Evolutionary conservation across 345 rosid genomes (phyloP).

Genomic region (Triadica sebifera): DNA sequence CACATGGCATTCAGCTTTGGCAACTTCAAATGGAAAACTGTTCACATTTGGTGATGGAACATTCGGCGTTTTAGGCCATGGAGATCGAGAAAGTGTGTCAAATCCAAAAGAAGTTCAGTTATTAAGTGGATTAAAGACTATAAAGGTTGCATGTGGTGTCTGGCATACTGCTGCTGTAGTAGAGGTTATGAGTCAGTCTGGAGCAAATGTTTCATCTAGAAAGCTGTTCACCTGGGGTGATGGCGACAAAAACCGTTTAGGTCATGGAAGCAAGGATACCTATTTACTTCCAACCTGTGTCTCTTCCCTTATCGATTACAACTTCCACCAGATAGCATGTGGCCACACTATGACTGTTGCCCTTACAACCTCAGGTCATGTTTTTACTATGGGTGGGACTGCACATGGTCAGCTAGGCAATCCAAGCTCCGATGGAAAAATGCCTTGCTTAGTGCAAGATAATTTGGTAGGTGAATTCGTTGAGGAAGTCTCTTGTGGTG

Average conservation of each 20-base stretch:
- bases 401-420: slow-evolving; percentile 78
- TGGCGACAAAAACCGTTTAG: slow-evolving; percentile 83
- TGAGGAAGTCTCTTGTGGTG: slow-evolving; percentile 89
- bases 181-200: slow-evolving; percentile 65
- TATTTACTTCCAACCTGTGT: slow-evolving; percentile 81
- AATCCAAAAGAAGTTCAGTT: slow-evolving; percentile 77
- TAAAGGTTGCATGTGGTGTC: slow-evolving; percentile 88
- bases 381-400: slow-evolving; percentile 82
- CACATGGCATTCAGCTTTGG: slow-evolving; percentile 89
- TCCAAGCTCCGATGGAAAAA: slow-evolving; percentile 62
- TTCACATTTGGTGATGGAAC: slow-evolving; percentile 95
- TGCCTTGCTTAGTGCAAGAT: slow-evolving; percentile 80
- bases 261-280: slow-evolving; percentile 87
- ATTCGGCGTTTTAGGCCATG: slow-evolving; percentile 88
- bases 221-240: slow-evolving; percentile 98
- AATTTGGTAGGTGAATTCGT: slow-evolving; percentile 87
- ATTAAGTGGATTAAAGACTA: slow-evolving; percentile 63
- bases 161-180: slow-evolving; percentile 98
- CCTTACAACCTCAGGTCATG: slow-evolving; percentile 93
- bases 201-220: slow-evolving; percentile 48
- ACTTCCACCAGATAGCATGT: slow-evolving; percentile 81
- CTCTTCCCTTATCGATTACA: slow-evolving; percentile 84
- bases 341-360: slow-evolving; percentile 83
- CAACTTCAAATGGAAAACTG: slow-evolving; percentile 78
- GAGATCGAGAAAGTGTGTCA: slow-evolving; percentile 66